Percentiles rank a stretch among this genome's conserved stretches.
Evolutionary conservation across 805 yeast genomes (phyloP).

Genomic region (Yarrowia sp.): DNA sequence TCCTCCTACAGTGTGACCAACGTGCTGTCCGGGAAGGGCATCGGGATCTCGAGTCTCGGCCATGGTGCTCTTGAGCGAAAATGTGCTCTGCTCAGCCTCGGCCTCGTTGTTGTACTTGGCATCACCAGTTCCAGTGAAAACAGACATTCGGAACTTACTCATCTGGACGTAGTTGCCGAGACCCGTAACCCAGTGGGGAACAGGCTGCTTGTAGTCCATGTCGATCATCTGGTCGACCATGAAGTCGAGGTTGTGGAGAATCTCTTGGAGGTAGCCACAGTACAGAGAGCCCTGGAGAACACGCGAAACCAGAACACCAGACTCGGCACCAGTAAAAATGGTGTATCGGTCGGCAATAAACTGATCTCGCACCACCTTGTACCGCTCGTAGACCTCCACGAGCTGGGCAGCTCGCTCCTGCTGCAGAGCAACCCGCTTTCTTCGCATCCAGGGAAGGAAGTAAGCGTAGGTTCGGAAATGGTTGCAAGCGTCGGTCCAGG

Average conservation of each 20-base stretch:
- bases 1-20: conserved; percentile 1
- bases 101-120: conserved; percentile 1
- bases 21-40: background rate
- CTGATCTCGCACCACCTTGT: conserved; percentile 22
- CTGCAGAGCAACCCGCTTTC: background rate
- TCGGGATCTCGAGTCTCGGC: conserved; percentile 15
- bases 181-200: conserved; percentile 36
- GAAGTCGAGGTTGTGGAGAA: conserved; percentile 5
- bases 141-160: conserved; percentile 16
- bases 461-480: conserved; percentile 30
- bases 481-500: conserved; percentile 35
- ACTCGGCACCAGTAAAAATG: conserved; percentile 2
- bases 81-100: conserved; percentile 1
- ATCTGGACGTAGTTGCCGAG: background rate
- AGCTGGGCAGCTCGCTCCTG: conserved; percentile 22
- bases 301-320: conserved; percentile 5
- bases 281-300: background rate
- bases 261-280: conserved; percentile 15
- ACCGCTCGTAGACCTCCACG: conserved; percentile 20
- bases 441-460: conserved; percentile 28
- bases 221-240: conserved; percentile 19
- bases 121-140: conserved; percentile 6
- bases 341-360: conserved; percentile 5
- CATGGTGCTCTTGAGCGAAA: background rate
- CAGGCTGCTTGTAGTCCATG: conserved; percentile 4